Base-by-base conservation (phyloP, 2,329 filamentous ascomycete species). In the Colletotrichum higginsianum region DNA sequence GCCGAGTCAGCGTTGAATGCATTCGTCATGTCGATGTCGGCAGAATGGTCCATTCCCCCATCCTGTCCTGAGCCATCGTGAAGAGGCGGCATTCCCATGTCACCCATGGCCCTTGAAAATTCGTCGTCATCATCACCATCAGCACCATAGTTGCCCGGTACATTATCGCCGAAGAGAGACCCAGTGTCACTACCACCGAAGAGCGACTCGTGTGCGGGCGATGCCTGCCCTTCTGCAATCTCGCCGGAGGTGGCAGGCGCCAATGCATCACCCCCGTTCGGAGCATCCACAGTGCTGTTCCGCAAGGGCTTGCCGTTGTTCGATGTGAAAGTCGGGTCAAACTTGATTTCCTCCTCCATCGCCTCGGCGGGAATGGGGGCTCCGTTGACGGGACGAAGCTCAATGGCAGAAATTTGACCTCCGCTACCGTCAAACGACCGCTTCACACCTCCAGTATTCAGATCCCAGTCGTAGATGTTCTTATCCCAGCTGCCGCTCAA, bases 401-500 rank as follows among this genome's bases (percentile, higher is more conserved):
- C 95, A 50, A 99, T 91, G 2, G 94, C 91, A 2, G 94, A 96
- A 71, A 98, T 95, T 79, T 99, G 96, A 7, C 93, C 87, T 16
- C 92, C 93, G 64, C 88, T 94, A 2, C 93, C 92, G 57, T 92
- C 91, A 77, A 96, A 99, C 5, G 88, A 88, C 13, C 95, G 89
- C 74, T 91, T 91, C 8, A 93, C 87, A 76, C 93, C 87, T 0
- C 96, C 96, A 1, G 90, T 96, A 77, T 98, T 94, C 35, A 99
- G 82, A 80, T 98, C 96, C 96, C 96, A 99, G 79, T 98, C 95
- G 64, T 95, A 89, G 0, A 98, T 92, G 21, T 90, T 93, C 83
- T 98, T 98, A 81, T 99, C 96, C 96, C 96, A 99, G 79, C 95
- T 96, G 4, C 96, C 96, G 44, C 95, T 98, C 11, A 99, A 82